These are phyloP conservation scores for Solanum pimpinellifolium DNA, from an alignment of 257 asterid species.

Conservation along the genomic window DNA sequence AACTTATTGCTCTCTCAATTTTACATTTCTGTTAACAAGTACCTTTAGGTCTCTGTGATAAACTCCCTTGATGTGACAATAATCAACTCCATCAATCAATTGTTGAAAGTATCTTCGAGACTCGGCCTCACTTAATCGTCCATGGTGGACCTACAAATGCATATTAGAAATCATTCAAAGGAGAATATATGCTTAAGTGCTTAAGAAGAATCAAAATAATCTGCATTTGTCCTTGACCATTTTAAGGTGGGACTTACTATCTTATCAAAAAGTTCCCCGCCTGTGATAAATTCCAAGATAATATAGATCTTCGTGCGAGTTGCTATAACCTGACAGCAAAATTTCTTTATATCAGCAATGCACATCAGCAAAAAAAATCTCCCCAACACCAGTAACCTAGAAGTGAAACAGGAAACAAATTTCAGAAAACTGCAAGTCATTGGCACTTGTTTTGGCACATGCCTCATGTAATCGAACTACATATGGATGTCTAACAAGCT, in stretches of 20 bases:
- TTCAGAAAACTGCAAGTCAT: not conserved
- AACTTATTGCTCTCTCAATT: not conserved
- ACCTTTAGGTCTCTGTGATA: constrained; percentile 96
- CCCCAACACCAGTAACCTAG: not conserved
- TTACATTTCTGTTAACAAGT: not conserved
- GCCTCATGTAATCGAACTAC: constrained; percentile 95
- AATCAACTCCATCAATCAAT: constrained; percentile 94
- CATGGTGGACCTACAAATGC: constrained; percentile 66
- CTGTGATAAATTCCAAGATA: constrained; percentile 92
- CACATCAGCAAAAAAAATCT: not conserved
- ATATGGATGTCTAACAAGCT: constrained; percentile 85
- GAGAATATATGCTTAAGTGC: not conserved
- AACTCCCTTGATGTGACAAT: constrained; percentile 91
- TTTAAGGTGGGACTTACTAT: constrained; percentile 45
- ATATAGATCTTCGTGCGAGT: constrained; percentile 94
- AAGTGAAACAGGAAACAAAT: not conserved
- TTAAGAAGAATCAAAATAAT: not conserved
- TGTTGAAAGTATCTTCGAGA: constrained; percentile 93
- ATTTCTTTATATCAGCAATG: not conserved
- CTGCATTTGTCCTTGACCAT: not conserved
- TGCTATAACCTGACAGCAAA: constrained; percentile 71
- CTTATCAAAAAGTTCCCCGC: constrained; percentile 97
- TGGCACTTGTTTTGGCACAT: constrained; percentile 14
- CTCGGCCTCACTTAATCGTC: constrained; percentile 95
- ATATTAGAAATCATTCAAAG: not conserved